A percentile compares a stretch with the other conserved stretches of the same genome.
Evolutionary conservation across 139 green algal species (phyloP).

Genomic region (Chlorella sp.): DNA sequence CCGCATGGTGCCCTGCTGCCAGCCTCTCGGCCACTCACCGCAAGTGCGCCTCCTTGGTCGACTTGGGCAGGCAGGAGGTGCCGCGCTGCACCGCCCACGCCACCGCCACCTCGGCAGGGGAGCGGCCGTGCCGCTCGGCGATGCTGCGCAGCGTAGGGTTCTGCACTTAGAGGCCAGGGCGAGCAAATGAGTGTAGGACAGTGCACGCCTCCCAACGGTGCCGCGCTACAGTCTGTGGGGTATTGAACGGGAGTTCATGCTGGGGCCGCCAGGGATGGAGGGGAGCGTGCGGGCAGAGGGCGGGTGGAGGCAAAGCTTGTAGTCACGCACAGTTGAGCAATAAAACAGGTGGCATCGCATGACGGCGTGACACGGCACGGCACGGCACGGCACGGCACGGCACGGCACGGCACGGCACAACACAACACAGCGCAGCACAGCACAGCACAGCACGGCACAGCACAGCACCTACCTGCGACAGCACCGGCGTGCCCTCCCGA

Average conservation of each 20-base stretch:
- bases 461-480: slow-evolving; percentile 74
- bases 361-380: background rate
- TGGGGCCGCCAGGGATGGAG: too few species aligned
- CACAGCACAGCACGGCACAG: too few species aligned
- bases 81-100: slow-evolving; percentile 86
- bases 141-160: background rate
- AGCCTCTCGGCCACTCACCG: too few species aligned
- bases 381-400: too few species aligned
- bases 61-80: slow-evolving; percentile 90
- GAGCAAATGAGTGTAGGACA: too few species aligned
- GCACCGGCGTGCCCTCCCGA: slow-evolving; percentile 46
- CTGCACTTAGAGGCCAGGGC: background rate
- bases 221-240: too few species aligned
- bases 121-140: background rate
- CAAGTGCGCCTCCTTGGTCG: slow-evolving; percentile 73
- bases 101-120: slow-evolving; percentile 1
- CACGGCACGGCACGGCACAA: too few species aligned
- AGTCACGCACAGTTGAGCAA: background rate
- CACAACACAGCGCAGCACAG: too few species aligned
- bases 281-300: too few species aligned
- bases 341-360: background rate
- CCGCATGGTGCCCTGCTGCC: too few species aligned
- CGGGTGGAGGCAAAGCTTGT: too few species aligned
- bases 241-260: too few species aligned
- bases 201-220: background rate